Evolutionary conservation across 768 basidiomycete species (phyloP).

Genomic region (Leccinum olivaceopallidum): DNA sequence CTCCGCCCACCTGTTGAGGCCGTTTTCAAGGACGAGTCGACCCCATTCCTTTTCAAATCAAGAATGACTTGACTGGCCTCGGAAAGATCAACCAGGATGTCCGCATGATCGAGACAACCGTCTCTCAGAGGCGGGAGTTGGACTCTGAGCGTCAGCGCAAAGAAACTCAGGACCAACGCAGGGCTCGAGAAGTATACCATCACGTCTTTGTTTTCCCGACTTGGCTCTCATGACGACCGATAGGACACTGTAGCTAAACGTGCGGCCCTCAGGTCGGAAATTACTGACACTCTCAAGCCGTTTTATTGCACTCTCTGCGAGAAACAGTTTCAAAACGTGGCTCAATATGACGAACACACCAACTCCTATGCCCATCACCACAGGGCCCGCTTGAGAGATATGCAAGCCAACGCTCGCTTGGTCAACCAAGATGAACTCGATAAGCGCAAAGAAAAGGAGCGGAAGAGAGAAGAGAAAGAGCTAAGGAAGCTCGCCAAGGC

Average conservation of each 20-base stretch:
- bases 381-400: constrained; percentile 78
- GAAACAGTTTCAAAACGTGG: constrained; percentile 84
- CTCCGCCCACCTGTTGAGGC: constrained; percentile 41
- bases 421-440: constrained; percentile 67
- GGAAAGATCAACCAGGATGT: constrained; percentile 80
- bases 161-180: constrained; percentile 78
- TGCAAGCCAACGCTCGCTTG: constrained; percentile 74
- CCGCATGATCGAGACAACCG: constrained; percentile 82
- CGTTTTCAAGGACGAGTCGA: constrained; percentile 66
- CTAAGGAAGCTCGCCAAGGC: constrained; percentile 82
- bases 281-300: constrained; percentile 63
- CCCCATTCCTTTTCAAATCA: constrained; percentile 79
- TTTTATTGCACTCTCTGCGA: constrained; percentile 86
- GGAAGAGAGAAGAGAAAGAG: constrained; percentile 83
- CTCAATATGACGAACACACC: constrained; percentile 88
- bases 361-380: constrained; percentile 89
- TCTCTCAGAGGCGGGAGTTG: constrained; percentile 75
- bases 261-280: constrained; percentile 65
- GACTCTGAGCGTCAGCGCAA: constrained; percentile 81
- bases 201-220: not conserved
- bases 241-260: constrained; percentile 67
- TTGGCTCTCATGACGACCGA: constrained; percentile 11
- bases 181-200: constrained; percentile 59
- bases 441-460: constrained; percentile 81
- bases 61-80: constrained; percentile 75